Conservation (phyloP, 2,329 filamentous ascomycete genomes). For the Pseudocercospora cruenta region DNA sequence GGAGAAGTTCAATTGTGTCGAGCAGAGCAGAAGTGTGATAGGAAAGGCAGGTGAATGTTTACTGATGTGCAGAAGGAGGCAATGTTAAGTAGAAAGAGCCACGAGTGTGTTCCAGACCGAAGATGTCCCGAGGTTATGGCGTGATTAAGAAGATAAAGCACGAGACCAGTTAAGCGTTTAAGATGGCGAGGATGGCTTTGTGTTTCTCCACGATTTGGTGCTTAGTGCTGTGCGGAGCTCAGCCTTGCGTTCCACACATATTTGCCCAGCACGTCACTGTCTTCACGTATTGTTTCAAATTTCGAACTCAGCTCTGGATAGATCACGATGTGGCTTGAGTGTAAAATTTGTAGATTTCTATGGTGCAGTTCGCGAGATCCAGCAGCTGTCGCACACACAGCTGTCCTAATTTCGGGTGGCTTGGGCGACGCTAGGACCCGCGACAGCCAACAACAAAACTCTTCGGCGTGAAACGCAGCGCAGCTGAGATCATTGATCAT, state of each 20-base stretch:
- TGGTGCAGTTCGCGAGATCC: slow-evolving; percentile 8
- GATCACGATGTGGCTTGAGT: slow-evolving; percentile 19
- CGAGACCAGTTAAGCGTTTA: slow-evolving; percentile 1
- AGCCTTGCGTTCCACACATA: not conserved
- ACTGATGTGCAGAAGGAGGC: not conserved
- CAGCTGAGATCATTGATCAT: not conserved
- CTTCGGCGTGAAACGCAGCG: not conserved
- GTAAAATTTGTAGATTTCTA: slow-evolving; percentile 21
- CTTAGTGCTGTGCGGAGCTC: not conserved
- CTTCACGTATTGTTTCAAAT: slow-evolving; percentile 7
- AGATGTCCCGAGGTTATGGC: slow-evolving; percentile 7
- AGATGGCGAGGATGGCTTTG: slow-evolving; percentile 1
- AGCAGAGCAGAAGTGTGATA: not conserved
- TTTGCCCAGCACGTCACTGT: not conserved
- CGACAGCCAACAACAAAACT: not conserved
- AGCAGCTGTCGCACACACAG: not conserved
- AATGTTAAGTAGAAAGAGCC: not conserved
- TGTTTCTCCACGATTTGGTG: not conserved
- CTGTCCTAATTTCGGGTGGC: not conserved
- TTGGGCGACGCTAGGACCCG: not conserved
- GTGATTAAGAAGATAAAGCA: slow-evolving; percentile 3
- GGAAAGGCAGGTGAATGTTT: not conserved
- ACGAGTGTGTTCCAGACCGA: not conserved
- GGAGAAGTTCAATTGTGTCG: no score
- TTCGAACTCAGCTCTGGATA: slow-evolving; percentile 25